A percentile compares a stretch with the other conserved stretches of the same genome.
Conservation (phyloP, 345 rosid genomes). For the Rhodamnia rubescens region DNA sequence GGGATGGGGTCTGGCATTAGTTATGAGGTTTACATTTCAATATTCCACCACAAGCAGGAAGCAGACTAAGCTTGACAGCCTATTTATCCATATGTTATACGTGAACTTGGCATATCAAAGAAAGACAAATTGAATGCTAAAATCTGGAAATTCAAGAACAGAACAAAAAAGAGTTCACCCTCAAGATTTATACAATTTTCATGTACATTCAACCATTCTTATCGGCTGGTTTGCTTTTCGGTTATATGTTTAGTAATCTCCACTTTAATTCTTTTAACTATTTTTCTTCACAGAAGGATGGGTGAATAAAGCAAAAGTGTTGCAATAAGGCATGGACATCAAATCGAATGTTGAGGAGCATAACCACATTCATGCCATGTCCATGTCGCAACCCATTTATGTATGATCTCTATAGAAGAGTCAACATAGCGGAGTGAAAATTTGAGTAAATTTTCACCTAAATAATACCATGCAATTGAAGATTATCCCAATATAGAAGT, state of each 20-base stretch:
- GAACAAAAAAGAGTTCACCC: background rate
- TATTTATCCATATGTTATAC: background rate
- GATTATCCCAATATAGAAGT: background rate
- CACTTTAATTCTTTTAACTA: background rate
- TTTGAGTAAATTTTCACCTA: background rate
- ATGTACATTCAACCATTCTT: background rate
- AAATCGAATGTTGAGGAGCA: background rate
- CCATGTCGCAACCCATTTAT: background rate
- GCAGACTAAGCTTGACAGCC: background rate
- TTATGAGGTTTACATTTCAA: background rate
- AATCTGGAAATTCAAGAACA: background rate
- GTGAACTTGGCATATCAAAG: background rate
- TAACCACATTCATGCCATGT: background rate
- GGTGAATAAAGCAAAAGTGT: background rate
- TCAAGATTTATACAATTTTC: background rate
- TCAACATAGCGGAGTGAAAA: background rate
- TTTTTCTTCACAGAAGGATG: background rate
- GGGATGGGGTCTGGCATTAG: background rate
- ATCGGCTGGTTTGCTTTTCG: background rate
- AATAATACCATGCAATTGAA: background rate
- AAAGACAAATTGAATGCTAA: background rate
- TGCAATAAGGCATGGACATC: background rate
- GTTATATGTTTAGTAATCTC: background rate
- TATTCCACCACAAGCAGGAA: background rate
- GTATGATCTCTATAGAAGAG: background rate